phyloP scores from a whole-genome alignment of 2,329 filamentous ascomycete genomes.

The Endothia cerciana region DNA sequence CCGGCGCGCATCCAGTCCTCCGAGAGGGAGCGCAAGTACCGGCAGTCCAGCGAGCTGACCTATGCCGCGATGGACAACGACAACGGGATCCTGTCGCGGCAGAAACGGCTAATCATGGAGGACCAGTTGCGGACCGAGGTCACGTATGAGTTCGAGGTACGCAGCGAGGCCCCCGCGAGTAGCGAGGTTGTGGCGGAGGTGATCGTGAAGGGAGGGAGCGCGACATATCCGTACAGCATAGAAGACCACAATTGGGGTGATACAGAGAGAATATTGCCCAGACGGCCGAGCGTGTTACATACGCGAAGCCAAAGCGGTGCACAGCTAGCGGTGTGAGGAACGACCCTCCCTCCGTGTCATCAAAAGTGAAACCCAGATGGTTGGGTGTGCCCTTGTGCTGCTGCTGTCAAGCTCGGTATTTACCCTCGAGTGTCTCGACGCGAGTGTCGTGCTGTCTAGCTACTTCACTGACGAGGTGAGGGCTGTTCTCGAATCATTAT shows the following conservation, averaged over 20 bases:
- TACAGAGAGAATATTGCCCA: conserved; percentile 10
- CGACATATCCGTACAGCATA: background rate
- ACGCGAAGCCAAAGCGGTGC: background rate
- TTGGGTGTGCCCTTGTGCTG: background rate
- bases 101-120: conserved; percentile 28
- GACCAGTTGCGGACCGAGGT: conserved; percentile 25
- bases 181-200: background rate
- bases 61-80: conserved; percentile 28
- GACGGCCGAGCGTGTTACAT: conserved; percentile 1
- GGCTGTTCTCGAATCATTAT: background rate
- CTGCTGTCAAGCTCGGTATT: background rate
- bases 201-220: background rate
- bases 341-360: background rate
- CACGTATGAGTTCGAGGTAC: conserved; percentile 29
- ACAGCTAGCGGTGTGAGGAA: background rate
- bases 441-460: background rate
- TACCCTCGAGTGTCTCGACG: background rate
- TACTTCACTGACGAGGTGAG: background rate
- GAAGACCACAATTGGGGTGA: conserved; percentile 19
- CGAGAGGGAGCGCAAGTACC: background rate
- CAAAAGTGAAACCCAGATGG: background rate
- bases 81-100: conserved; percentile 24
- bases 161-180: conserved; percentile 15
- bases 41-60: conserved; percentile 9
- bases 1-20: conserved; percentile 9